Evolutionary conservation across 2,329 filamentous ascomycete species (phyloP).

Genomic region (Trichoderma sp.): DNA sequence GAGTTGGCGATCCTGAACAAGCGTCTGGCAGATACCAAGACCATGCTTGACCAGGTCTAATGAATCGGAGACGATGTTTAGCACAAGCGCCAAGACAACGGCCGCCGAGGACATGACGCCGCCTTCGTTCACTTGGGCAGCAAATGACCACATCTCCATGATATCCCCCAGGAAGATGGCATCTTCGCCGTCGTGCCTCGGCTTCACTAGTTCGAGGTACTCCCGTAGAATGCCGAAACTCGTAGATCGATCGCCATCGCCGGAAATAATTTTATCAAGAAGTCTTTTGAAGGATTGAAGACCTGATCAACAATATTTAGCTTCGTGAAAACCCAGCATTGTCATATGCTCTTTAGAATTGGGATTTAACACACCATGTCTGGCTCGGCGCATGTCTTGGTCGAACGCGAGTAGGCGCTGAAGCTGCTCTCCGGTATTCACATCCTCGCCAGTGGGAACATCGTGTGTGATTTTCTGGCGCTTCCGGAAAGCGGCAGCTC

Average conservation of each 20-base stretch:
- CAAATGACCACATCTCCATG: conserved; percentile 87
- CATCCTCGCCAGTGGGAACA: conserved; percentile 62
- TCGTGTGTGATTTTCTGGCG: conserved; percentile 61
- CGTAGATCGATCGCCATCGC: conserved; percentile 46
- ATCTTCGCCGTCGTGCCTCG: conserved; percentile 49
- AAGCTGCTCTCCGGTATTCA: conserved; percentile 68
- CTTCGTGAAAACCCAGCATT: no score
- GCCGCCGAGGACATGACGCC: conserved; percentile 78
- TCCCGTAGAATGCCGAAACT: conserved; percentile 66
- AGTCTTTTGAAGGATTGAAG: conserved; percentile 72
- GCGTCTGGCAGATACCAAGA: conserved; percentile 75
- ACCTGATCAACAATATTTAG: conserved; percentile 45
- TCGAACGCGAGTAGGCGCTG: conserved; percentile 70
- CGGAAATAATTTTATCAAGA: conserved; percentile 65
- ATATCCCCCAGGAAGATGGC: conserved; percentile 74
- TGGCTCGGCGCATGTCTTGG: conserved; percentile 68
- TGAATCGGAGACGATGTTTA: conserved; percentile 75
- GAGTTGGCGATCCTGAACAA: conserved; percentile 79
- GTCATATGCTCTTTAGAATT: not conserved
- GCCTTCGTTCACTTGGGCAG: conserved; percentile 78
- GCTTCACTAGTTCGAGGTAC: conserved; percentile 65
- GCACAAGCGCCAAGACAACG: conserved; percentile 77
- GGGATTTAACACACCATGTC: conserved; percentile 58
- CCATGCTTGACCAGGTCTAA: conserved; percentile 77
- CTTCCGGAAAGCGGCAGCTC: conserved; percentile 51